Percentiles rank a stretch among this genome's conserved stretches.
Evolutionary conservation across 2,329 filamentous ascomycete species (phyloP).

Genomic region (Neocucurbitaria cava): DNA sequence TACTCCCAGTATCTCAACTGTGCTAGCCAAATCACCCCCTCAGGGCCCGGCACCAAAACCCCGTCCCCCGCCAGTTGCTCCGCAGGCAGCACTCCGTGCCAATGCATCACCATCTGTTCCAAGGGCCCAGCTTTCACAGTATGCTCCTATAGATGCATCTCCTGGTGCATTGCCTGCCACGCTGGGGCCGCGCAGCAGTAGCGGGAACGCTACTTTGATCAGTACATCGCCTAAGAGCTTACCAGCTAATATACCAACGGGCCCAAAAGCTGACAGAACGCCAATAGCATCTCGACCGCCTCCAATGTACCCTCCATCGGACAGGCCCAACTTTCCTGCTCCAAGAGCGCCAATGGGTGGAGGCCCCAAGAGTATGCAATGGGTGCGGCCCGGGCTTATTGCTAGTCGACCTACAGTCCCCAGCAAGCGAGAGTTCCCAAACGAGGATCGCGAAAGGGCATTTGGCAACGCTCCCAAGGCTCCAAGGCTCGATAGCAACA

Average conservation of each 20-base stretch:
- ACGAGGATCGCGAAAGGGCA: constrained; percentile 51
- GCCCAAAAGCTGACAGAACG: constrained; percentile 48
- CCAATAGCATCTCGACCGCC: constrained; percentile 40
- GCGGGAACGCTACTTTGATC: constrained; percentile 25
- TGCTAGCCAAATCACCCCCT: constrained; percentile 36
- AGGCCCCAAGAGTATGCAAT: constrained; percentile 50
- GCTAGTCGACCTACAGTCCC: constrained; percentile 47
- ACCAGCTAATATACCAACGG: constrained; percentile 49
- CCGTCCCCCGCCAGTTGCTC: constrained; percentile 42
- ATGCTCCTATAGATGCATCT: constrained; percentile 36
- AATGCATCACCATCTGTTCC: constrained; percentile 45
- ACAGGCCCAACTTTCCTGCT: constrained; percentile 35
- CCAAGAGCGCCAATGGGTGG: constrained; percentile 43
- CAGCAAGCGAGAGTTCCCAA: constrained; percentile 54
- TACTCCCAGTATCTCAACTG: constrained; percentile 4
- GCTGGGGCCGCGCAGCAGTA: constrained; percentile 32
- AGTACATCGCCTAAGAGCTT: constrained; percentile 47
- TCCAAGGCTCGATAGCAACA: constrained; percentile 38
- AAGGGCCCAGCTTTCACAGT: constrained; percentile 33
- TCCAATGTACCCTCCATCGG: constrained; percentile 37
- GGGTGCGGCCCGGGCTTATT: constrained; percentile 51
- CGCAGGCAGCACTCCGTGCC: constrained; percentile 39
- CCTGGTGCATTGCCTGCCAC: constrained; percentile 32
- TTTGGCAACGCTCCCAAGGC: constrained; percentile 44
- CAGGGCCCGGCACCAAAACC: constrained; percentile 37